Percentiles rank a stretch among this genome's conserved stretches.
phyloP scores from a whole-genome alignment of 2,329 filamentous ascomycete species.

The Aureobasidium sp. region DNA sequence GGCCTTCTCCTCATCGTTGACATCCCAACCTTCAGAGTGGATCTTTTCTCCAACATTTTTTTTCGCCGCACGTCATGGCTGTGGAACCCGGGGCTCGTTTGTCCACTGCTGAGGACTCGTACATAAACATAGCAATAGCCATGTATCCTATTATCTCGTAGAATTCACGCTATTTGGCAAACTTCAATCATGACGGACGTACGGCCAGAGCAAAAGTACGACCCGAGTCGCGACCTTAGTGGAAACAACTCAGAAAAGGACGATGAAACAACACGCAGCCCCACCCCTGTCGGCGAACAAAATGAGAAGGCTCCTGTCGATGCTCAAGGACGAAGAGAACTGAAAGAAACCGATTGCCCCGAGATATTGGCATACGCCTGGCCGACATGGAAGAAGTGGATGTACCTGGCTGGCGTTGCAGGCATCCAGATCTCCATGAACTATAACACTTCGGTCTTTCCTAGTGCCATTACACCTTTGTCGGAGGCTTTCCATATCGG shows the following conservation, averaged over 20 bases:
- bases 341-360: slow-evolving; percentile 14
- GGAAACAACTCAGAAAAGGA: slow-evolving; percentile 6
- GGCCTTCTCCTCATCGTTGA: slow-evolving; percentile 9
- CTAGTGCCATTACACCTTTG: slow-evolving; percentile 35
- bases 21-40: slow-evolving; percentile 7
- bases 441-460: slow-evolving; percentile 41
- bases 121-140: slow-evolving; percentile 4
- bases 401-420: slow-evolving; percentile 38
- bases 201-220: neutral
- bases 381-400: slow-evolving; percentile 39
- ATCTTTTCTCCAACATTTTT: neutral
- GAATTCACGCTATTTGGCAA: neutral
- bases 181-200: slow-evolving; percentile 8
- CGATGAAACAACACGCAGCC: slow-evolving; percentile 4
- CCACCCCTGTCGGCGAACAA: slow-evolving; percentile 8
- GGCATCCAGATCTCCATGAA: slow-evolving; percentile 44
- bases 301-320: slow-evolving; percentile 9
- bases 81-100: slow-evolving; percentile 5
- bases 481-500: slow-evolving; percentile 59
- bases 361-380: slow-evolving; percentile 37
- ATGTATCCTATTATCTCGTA: neutral
- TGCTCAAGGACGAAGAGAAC: slow-evolving; percentile 15
- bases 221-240: neutral
- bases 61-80: slow-evolving; percentile 8
- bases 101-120: neutral